Base-by-base conservation (phyloP, 2,329 filamentous ascomycete genomes). In the Paraphaeosphaeria minitans region DNA sequence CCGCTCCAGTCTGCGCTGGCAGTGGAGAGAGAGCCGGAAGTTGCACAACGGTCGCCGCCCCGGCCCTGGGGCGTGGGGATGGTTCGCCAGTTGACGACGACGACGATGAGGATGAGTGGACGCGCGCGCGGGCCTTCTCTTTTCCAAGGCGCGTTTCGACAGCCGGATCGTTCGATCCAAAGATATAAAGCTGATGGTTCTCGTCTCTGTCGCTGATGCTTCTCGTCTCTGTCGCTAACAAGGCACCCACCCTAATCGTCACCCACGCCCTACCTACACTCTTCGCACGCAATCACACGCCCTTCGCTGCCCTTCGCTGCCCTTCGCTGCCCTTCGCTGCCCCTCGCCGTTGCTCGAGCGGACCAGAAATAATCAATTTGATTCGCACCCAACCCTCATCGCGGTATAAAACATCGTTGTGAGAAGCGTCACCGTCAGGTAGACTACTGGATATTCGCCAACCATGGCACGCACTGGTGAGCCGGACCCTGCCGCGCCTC, bases 381-480 rank as follows among this genome's bases (percentile, higher is more conserved):
- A 12, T 33, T 19, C 4, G 5, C 12, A 16, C 14, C 16, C 13
- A 1, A 16, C 24, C 22, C 3, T 13, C 14, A 4, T 37, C 16
- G 1, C 22, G 3, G 3, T 13, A 10, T 9, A 10, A 16, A 19
- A 50, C 31, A 16, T 31, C 37, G 8, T 13, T 16, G 35, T 42
- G 49, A 52, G 42, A 52, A 42, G 14, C 49, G 49, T 35, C 49
- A 42, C 49, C 16, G 16, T 5, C 24, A 19, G 37, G 19, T 19
- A 31, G n/a, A n/a, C n/a, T n/a, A n/a, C 35, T 24, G 16, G 6
- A 39, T 2, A 41, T 13, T 33, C 53, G 31, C 22, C 55, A 21
- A 52, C 41, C 51, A 53, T 45, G 51, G 60, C 62, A 45, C 58
- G 63, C 55, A 56, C 57, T 53, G 53, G 66, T 69, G 59, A 66